Percentiles rank a stretch among this genome's conserved stretches.
phyloP scores from a whole-genome alignment of 2,329 filamentous ascomycete species.

The Penicillium hesseltinei region DNA sequence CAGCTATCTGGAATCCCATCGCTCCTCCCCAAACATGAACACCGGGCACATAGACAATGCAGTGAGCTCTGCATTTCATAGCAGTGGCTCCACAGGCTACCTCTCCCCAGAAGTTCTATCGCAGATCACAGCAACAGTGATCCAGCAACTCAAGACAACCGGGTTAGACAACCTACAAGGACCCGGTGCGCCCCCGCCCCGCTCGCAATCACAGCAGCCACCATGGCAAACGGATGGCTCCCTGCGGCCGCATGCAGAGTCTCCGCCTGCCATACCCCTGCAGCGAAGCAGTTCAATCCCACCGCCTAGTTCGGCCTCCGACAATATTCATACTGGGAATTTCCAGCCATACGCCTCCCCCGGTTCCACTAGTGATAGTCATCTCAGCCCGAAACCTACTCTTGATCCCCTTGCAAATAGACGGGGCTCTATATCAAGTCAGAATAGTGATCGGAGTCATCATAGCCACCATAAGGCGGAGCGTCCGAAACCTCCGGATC shows the following conservation, averaged over 20 bases:
- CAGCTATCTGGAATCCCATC: slow-evolving; percentile 16
- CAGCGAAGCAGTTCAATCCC: slow-evolving; percentile 19
- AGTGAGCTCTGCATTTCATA: slow-evolving; percentile 56
- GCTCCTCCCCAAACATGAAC: slow-evolving; percentile 13
- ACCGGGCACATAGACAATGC: slow-evolving; percentile 54
- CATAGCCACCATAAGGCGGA: slow-evolving; percentile 23
- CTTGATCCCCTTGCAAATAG: slow-evolving; percentile 25
- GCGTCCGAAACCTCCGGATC: slow-evolving; percentile 39
- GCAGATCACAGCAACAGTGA: slow-evolving; percentile 59
- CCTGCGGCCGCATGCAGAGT: slow-evolving; percentile 18
- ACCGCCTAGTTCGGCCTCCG: slow-evolving; percentile 13
- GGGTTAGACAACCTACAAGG: slow-evolving; percentile 37
- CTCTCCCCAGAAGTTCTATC: slow-evolving; percentile 61
- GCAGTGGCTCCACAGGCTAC: slow-evolving; percentile 48
- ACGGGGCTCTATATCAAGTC: slow-evolving; percentile 37
- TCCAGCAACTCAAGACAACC: slow-evolving; percentile 56
- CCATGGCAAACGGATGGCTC: slow-evolving; percentile 21
- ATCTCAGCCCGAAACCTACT: slow-evolving; percentile 23
- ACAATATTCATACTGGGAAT: slow-evolving; percentile 6
- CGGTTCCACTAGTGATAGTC: slow-evolving; percentile 22
- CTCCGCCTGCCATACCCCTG: slow-evolving; percentile 18
- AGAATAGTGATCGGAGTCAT: slow-evolving; percentile 32
- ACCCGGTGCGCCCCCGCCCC: slow-evolving; percentile 25
- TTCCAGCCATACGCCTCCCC: slow-evolving; percentile 24
- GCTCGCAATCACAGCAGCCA: slow-evolving; percentile 25